Percentiles rank a stretch among this genome's conserved stretches.
These are phyloP conservation scores for Boletellus ananas DNA, from an alignment of 768 basidiomycete genomes.

Conservation along the genomic window DNA sequence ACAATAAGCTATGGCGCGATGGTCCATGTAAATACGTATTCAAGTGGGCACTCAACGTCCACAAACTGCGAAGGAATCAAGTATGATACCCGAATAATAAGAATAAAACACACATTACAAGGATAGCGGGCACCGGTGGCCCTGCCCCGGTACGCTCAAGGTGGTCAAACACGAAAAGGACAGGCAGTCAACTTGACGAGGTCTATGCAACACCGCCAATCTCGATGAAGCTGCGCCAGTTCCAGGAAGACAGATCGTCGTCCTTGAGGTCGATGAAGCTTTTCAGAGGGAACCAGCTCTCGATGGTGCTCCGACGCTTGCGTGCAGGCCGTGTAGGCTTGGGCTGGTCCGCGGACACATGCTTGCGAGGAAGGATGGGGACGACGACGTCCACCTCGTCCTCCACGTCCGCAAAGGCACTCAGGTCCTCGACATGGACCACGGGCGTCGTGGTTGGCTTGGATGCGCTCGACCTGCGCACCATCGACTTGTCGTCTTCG, in stretches of 20 bases:
- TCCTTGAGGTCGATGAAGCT: constrained; percentile 66
- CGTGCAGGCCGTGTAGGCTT: constrained; percentile 9
- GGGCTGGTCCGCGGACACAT: constrained; percentile 9
- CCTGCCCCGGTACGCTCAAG: not conserved
- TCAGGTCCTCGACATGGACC: constrained; percentile 20
- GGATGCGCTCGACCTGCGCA: constrained; percentile 2
- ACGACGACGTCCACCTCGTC: constrained; percentile 29
- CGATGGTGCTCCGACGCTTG: constrained; percentile 41
- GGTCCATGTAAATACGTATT: constrained; percentile 24
- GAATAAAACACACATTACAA: constrained; percentile 4
- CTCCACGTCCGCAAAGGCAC: constrained; percentile 30
- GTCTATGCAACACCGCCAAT: constrained; percentile 36
- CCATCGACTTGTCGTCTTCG: constrained; percentile 41
- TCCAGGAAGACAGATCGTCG: constrained; percentile 43
- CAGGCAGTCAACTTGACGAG: not conserved
- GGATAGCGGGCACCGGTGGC: not conserved
- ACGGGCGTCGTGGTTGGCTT: constrained; percentile 8
- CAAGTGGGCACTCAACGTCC: constrained; percentile 8
- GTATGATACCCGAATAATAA: constrained; percentile 14
- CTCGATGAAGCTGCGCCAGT: constrained; percentile 65
- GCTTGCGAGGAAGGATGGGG: constrained; percentile 12
- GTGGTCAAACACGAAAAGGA: not conserved
- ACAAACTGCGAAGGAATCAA: not conserved
- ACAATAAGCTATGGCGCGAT: constrained; percentile 12
- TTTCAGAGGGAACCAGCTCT: constrained; percentile 52